These are phyloP conservation scores for Mycena amicta DNA, from an alignment of 768 basidiomycete genomes.

Conservation along the genomic window DNA sequence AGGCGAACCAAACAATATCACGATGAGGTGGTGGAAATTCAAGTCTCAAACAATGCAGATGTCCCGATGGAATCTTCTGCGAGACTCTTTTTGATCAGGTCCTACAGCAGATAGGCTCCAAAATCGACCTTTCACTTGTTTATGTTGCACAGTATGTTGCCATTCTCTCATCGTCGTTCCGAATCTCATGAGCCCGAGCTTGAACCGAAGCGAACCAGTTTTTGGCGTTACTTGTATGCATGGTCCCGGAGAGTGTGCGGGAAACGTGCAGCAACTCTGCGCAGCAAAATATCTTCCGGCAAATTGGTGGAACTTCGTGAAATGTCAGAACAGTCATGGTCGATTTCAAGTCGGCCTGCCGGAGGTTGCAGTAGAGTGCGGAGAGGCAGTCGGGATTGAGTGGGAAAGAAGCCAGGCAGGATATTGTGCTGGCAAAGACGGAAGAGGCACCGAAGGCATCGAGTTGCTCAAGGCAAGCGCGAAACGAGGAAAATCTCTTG, in stretches of 20 bases:
- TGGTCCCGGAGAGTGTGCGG: constrained; percentile 79
- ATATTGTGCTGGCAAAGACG: constrained; percentile 62
- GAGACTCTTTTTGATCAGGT: constrained; percentile 79
- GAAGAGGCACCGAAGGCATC: constrained; percentile 64
- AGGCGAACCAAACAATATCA: constrained; percentile 19
- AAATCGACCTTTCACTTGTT: constrained; percentile 67
- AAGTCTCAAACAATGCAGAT: constrained; percentile 20
- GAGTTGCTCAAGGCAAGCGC: constrained; percentile 66
- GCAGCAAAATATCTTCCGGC: constrained; percentile 58
- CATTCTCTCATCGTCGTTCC: constrained; percentile 7
- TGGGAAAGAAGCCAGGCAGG: constrained; percentile 66
- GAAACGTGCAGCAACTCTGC: constrained; percentile 90
- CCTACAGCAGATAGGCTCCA: constrained; percentile 58
- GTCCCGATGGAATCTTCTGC: constrained; percentile 84
- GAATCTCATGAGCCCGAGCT: constrained; percentile 39
- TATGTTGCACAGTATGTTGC: constrained; percentile 72
- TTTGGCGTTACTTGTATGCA: constrained; percentile 86
- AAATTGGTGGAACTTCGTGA: constrained; percentile 86
- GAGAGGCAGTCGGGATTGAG: constrained; percentile 60
- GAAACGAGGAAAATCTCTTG: constrained; percentile 41
- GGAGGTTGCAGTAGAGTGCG: constrained; percentile 67
- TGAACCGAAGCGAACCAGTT: constrained; percentile 62
- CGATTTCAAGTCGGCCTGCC: constrained; percentile 64
- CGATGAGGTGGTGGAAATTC: not conserved
- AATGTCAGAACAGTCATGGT: constrained; percentile 76